These are phyloP conservation scores for Ormosia emarginata DNA, from an alignment of 306 rosid genomes.

Conservation along the genomic window DNA sequence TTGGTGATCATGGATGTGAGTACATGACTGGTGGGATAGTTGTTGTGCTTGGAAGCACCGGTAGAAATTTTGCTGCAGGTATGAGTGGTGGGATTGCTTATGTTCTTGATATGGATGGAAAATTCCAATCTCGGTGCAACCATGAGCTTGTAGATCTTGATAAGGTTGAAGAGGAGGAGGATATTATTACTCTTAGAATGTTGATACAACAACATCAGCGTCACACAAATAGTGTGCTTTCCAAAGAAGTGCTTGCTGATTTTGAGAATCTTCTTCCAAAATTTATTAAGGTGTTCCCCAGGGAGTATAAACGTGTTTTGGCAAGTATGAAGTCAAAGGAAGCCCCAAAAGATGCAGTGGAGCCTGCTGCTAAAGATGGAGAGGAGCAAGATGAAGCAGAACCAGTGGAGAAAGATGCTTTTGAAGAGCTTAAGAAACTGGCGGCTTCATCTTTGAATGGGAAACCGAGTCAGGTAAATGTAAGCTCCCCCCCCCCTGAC, in stretches of 20 bases:
- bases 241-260: conserved; percentile 77
- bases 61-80: conserved; percentile 98
- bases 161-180: conserved; percentile 81
- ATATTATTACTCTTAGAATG: conserved; percentile 69
- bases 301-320: conserved; percentile 84
- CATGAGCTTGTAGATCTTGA: conserved; percentile 92
- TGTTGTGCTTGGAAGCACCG: conserved; percentile 91
- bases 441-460: conserved; percentile 68
- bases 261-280: conserved; percentile 73
- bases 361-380: conserved; percentile 31
- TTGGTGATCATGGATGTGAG: conserved; percentile 99
- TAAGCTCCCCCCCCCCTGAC: not conserved
- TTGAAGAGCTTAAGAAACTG: conserved; percentile 91
- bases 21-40: conserved; percentile 99
- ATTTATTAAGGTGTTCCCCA: conserved; percentile 86
- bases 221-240: conserved; percentile 76
- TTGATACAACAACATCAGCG: conserved; percentile 97
- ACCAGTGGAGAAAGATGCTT: conserved; percentile 66
- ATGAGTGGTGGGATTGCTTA: conserved; percentile 99
- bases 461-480: conserved; percentile 54
- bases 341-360: conserved; percentile 41
- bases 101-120: conserved; percentile 72
- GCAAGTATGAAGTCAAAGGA: conserved; percentile 61
- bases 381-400: conserved; percentile 56
- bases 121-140: conserved; percentile 76